phyloP scores from a whole-genome alignment of 352 stramenopile genomes.

The Halophytophthora polymorphica region DNA sequence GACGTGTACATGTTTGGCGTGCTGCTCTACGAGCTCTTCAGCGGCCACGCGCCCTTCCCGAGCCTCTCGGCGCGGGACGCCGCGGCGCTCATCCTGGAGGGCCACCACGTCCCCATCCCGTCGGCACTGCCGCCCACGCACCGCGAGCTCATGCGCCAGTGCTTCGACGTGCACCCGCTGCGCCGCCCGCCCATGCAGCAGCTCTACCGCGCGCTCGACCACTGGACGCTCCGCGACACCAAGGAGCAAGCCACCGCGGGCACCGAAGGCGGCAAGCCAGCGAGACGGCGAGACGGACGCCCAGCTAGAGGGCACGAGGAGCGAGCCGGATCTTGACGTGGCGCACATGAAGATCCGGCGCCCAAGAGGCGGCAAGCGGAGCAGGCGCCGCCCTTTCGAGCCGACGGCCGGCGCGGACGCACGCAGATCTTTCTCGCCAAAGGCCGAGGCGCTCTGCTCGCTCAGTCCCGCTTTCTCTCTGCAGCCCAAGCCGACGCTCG shows the following conservation, averaged over 20 bases:
- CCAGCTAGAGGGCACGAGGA: too few relatives aligned
- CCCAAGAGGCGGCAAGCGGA: slow-evolving; percentile 8
- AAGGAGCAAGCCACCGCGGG: too few relatives aligned
- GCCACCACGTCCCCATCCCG: slow-evolving; percentile 59
- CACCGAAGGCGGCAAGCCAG: too few relatives aligned
- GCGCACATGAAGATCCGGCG: slow-evolving; percentile 22
- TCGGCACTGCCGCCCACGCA: slow-evolving; percentile 35
- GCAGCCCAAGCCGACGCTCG: not conserved
- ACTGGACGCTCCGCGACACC: slow-evolving; percentile 56
- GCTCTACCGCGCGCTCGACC: slow-evolving; percentile 59
- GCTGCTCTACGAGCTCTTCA: slow-evolving; percentile 76
- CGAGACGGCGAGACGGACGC: too few relatives aligned
- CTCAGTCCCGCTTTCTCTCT: slow-evolving; percentile 14
- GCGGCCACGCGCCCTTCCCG: slow-evolving; percentile 49
- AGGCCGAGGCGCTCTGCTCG: slow-evolving; percentile 1
- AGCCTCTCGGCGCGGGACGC: slow-evolving; percentile 51
- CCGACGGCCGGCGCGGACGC: too few relatives aligned
- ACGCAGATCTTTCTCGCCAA: not conserved
- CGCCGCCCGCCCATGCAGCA: slow-evolving; percentile 60
- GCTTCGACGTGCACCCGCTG: slow-evolving; percentile 58
- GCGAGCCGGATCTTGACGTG: slow-evolving; percentile 15
- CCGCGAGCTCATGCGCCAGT: slow-evolving; percentile 52
- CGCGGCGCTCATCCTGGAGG: slow-evolving; percentile 58
- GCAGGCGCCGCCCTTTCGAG: slow-evolving; percentile 4
- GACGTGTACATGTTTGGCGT: slow-evolving; percentile 80